phyloP scores from a whole-genome alignment of 768 basidiomycete genomes.

The Hygrophoropsis aurantiaca region DNA sequence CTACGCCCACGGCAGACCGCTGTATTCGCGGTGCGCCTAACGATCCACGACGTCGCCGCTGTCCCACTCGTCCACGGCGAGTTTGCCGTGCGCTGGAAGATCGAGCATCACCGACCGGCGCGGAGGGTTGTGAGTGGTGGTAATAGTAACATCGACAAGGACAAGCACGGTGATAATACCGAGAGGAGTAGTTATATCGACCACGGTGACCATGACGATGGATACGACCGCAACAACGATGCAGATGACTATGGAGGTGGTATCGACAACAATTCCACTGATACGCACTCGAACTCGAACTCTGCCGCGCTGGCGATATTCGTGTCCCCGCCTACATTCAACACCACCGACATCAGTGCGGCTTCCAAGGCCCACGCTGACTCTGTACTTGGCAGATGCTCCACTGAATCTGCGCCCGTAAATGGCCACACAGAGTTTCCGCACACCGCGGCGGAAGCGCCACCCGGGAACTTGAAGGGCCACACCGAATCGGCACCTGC shows the following conservation, averaged over 20 bases:
- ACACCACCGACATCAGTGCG: constrained; percentile 10
- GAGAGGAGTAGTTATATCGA: not conserved
- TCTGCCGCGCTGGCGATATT: not conserved
- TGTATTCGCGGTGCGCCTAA: constrained; percentile 59
- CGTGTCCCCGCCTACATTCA: constrained; percentile 1
- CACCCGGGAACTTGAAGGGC: too few relatives aligned
- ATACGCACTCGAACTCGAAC: not conserved
- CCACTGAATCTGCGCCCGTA: too few relatives aligned
- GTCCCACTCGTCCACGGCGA: constrained; percentile 73
- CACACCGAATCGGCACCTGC: constrained; percentile 36
- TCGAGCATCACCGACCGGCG: too few relatives aligned
- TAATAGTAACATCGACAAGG: constrained; percentile 29
- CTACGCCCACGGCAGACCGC: too few relatives aligned
- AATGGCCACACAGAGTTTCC: too few relatives aligned
- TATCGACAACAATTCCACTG: too few relatives aligned
- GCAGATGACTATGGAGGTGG: too few relatives aligned
- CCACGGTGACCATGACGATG: too few relatives aligned
- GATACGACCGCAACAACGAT: too few relatives aligned
- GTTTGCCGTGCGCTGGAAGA: constrained; percentile 70
- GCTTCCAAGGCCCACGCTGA: too few relatives aligned
- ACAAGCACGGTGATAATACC: constrained; percentile 1
- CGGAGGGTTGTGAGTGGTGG: constrained; percentile 42
- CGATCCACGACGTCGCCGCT: constrained; percentile 66
- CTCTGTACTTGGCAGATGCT: too few relatives aligned
- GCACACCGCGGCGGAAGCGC: too few relatives aligned